Evolutionary conservation across 805 yeast species (phyloP), one percentile per base, ranked within the genome.

Genomic region (Saccharomycopsis sp.): DNA sequence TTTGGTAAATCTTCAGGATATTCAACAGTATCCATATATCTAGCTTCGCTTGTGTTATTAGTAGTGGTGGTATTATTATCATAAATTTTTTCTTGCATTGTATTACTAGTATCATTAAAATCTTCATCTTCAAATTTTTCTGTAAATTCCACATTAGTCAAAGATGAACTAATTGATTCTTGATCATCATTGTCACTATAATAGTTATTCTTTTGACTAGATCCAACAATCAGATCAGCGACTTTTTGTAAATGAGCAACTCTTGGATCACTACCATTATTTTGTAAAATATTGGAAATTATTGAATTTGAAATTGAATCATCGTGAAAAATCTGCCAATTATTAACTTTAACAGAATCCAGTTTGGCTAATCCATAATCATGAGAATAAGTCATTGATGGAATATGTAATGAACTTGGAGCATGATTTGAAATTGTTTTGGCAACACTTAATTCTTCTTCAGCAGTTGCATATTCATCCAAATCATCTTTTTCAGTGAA

Each of bases 401-500:
- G n/a, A n/a, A n/a, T n/a, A n/a, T n/a, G n/a, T n/a, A n/a, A n/a
- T n/a, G n/a, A n/a, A n/a, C n/a, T n/a, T n/a, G n/a, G n/a, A n/a
- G n/a, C n/a, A n/a, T n/a, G n/a, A 28, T 36, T 36, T 26, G 37
- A 31, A 17, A 41, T 29, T 27, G 45, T 41, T 27, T 41, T 41
- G 30, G 42, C 40, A 10, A 13, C 36, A 0, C 95, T 82, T 33
- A 87, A 60, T 34, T 92, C 41, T 23, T 38, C 30, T 10, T 38
- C 64, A 0, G 96, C 95, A 55, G 89, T 87, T 3, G 94, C 83
- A 57, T 87, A 89, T 5, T 6, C n/a, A 13, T 9, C 8, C 6
- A 9, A 6, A n/a, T 6, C n/a, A 14, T 8, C 17, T 14, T 28
- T 28, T n/a, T 28, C 15, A 13, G 6, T 28, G n/a, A 14, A 13